A percentile compares a stretch with the other conserved stretches of the same genome.
These are phyloP conservation scores for Conticribra guillardii DNA, from an alignment of 108 stramenopile genomes.

Conservation along the genomic window DNA sequence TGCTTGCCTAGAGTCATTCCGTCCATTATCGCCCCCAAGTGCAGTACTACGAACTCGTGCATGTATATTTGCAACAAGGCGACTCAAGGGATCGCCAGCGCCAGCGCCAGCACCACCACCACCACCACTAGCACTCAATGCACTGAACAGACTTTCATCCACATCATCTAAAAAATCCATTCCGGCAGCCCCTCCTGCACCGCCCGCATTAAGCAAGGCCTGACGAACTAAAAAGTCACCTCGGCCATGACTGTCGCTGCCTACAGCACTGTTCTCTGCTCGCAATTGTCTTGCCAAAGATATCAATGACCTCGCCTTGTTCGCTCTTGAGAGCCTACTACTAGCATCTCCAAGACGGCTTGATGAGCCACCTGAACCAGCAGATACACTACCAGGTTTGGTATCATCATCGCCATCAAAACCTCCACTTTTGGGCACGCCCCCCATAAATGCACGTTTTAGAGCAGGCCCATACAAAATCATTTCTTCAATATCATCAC, in stretches of 20 bases:
- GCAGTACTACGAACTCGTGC: slow-evolving; percentile 15
- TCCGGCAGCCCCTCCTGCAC: slow-evolving; percentile 30
- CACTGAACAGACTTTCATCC: no score
- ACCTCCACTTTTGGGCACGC: slow-evolving; percentile 45
- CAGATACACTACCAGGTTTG: slow-evolving; percentile 11
- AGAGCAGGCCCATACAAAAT: slow-evolving; percentile 46
- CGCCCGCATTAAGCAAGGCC: slow-evolving; percentile 51
- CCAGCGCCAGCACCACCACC: not conserved
- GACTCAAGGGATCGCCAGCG: slow-evolving; percentile 45
- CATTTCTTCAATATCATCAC: slow-evolving; percentile 39
- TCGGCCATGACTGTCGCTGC: slow-evolving; percentile 47
- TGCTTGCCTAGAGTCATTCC: not conserved
- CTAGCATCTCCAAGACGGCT: slow-evolving; percentile 3
- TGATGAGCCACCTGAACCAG: slow-evolving; percentile 23
- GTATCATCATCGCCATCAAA: slow-evolving; percentile 24
- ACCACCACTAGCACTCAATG: not conserved
- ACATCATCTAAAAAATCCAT: slow-evolving; percentile 48
- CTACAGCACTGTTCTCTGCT: slow-evolving; percentile 35
- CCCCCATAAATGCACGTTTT: slow-evolving; percentile 63
- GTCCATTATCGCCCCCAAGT: slow-evolving; percentile 2
- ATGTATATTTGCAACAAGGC: slow-evolving; percentile 52
- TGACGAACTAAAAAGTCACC: slow-evolving; percentile 67
- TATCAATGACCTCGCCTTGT: slow-evolving; percentile 57
- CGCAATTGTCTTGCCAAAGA: slow-evolving; percentile 69
- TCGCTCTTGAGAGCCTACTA: slow-evolving; percentile 16